Base-by-base conservation (phyloP, 495 filamentous ascomycete species). In the Xylaria sp. region DNA sequence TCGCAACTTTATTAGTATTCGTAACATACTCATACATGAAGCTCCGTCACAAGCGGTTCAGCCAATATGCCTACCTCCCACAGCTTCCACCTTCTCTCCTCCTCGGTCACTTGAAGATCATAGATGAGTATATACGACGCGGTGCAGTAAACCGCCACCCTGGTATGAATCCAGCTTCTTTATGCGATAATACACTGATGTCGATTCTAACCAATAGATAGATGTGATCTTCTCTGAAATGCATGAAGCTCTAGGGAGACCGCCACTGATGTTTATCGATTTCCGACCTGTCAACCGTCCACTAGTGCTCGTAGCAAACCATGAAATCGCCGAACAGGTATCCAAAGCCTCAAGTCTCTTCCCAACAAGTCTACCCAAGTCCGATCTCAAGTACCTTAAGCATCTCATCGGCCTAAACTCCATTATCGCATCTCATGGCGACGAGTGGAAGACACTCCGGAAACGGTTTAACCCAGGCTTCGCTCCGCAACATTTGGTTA, bases 251-350 rank as follows among this genome's bases (percentile, higher is more conserved):
- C 24, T 71, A 0, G 72, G 68, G 3, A 24, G 64, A 0, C 72
- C 72, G 17, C 65, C 69, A 6, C 37, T 74, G 8, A 33, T 74
- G 24, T 44, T 72, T 70, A 9, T 75, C 3, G 78, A 81, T 53
- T 64, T 79, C 9, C 76, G 78, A 17, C 77, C 80, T 7, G 57
- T 75, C 1, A 70, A 66, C 21, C 43, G 19, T 19, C 71, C 72
- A 0, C 50, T 80, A 58, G 62, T 83, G 19, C 63, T 83, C 29
- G 71, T 85, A 31, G 46, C 76, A 2, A 76, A 79, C 55, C 81
- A 84, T 44, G 76, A 79, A 4, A 67, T 83, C 19, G 79, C 81
- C 14, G 71, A 75, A 5, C 78, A 82, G 46, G 63, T 83, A 3
- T 74, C 77, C 0, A 74, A 72, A 37, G 41, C 71, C 33, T 74